Evolutionary conservation across 2,329 filamentous ascomycete genomes (phyloP), one percentile per base, ranked within the genome.

Genomic region (Amauroascus verrucosus): DNA sequence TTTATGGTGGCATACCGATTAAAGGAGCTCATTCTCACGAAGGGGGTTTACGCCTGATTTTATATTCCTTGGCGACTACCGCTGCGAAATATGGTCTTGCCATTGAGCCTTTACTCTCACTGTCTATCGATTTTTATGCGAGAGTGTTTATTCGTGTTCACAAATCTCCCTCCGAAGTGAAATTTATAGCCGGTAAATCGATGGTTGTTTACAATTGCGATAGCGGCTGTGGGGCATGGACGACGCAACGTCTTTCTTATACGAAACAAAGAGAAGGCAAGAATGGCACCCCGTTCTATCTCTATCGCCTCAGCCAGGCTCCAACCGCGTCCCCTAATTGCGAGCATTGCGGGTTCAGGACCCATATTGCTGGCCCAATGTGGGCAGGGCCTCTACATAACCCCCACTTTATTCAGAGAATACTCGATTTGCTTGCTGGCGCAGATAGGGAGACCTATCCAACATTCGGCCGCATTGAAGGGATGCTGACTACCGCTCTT

Each of bases 91-190:
- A 98, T 61, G 91, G 93, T 1, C 74, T 96, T 40, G 77, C 87
- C 0, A 88, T 97, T 55, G 90, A 97, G 68, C 93, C 93, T 0
- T 77, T 96, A 3, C 78, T 98, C 9, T 95, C 88, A 5, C 78
- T 98, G 1, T 96, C 88, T 2, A 95, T 97, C 57, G 93, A 98
- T 69, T 98, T 94, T 68, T 98, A 98, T 66, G 83, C 85, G 18
- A 82, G 94, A 44, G 77, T 96, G 1, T 98, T 97, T 65, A 84
- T 98, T 44, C 82, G 85, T 18, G 79, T 98, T 33, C 78, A 80
- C 56, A 87, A 82, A 60, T 88, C 87, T 3, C 86, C 89, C 0
- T 84, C 84, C 2, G 84, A 88, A 52, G 90, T 96, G 65, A 98
- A 97, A 67, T 90, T 94, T 58, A 76, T 89, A 18, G 87, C 88